Evolutionary conservation across 352 stramenopile genomes (phyloP).

Genomic region (Globisporangium viniferum): DNA sequence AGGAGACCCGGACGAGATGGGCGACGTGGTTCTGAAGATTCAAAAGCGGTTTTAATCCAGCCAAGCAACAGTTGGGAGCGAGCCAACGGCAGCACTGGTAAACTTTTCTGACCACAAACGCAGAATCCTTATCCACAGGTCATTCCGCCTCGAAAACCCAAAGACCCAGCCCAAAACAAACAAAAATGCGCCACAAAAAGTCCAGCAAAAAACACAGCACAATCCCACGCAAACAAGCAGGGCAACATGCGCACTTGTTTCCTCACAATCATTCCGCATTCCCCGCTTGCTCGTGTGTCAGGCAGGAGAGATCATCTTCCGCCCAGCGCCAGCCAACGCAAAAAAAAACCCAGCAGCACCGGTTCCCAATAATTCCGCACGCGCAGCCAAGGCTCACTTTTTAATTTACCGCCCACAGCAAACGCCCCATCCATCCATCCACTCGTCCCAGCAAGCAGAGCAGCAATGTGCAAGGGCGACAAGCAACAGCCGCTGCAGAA

Average conservation of each 20-base stretch:
- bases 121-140: not conserved
- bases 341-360: not conserved
- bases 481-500: conserved; percentile 13
- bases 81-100: not conserved
- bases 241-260: not conserved
- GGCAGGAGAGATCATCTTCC: conserved; percentile 1
- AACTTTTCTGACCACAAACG: not conserved
- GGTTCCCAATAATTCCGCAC: not conserved
- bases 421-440: not conserved
- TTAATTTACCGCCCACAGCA: conserved; percentile 1
- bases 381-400: conserved; percentile 9
- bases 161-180: not conserved
- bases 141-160: not conserved
- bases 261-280: not conserved
- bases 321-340: not conserved
- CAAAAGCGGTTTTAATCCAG: not conserved
- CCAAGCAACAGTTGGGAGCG: not conserved
- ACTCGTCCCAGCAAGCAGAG: too few species aligned
- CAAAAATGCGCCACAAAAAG: not conserved
- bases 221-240: not conserved
- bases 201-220: not conserved
- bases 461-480: conserved; percentile 14
- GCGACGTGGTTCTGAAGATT: not conserved
- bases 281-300: not conserved
- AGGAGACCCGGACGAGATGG: not conserved